These are phyloP conservation scores for Puccinia horiana DNA, from an alignment of 1,284 basidiomycete species.

Conservation along the genomic window DNA sequence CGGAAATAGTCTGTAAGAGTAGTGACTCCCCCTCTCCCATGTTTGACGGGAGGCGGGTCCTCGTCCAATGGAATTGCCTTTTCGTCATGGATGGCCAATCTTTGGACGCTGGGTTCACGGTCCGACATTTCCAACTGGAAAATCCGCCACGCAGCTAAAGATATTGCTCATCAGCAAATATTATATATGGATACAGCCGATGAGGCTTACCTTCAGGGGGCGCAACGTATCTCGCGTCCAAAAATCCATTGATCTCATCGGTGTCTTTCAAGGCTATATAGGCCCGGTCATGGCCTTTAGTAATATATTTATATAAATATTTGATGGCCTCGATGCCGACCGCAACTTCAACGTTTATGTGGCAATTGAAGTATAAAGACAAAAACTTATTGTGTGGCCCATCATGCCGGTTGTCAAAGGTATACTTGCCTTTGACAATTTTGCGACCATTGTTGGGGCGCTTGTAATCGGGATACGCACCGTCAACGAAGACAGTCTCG, in stretches of 20 bases:
- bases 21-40: too few relatives aligned
- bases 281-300: conserved; percentile 13
- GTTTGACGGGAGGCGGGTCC: too few relatives aligned
- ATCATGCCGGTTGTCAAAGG: not conserved
- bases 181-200: conserved; percentile 40
- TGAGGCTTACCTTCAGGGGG: conserved; percentile 17
- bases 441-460: not conserved
- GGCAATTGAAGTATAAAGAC: not conserved
- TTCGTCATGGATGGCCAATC: conserved; percentile 58
- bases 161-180: too few relatives aligned
- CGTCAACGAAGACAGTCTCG: conserved; percentile 58
- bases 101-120: not conserved
- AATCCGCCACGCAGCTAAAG: not conserved
- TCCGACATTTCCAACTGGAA: not conserved
- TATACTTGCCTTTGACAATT: not conserved
- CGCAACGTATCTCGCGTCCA: conserved; percentile 4
- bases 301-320: conserved; percentile 37
- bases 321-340: conserved; percentile 7
- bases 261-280: not conserved
- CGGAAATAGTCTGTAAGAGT: too few relatives aligned
- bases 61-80: too few relatives aligned
- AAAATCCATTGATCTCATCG: not conserved
- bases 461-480: conserved; percentile 57
- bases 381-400: conserved; percentile 11
- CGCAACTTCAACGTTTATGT: conserved; percentile 31